Evolutionary conservation across 768 basidiomycete genomes (phyloP).

Genomic region (Suillus occidentalis): DNA sequence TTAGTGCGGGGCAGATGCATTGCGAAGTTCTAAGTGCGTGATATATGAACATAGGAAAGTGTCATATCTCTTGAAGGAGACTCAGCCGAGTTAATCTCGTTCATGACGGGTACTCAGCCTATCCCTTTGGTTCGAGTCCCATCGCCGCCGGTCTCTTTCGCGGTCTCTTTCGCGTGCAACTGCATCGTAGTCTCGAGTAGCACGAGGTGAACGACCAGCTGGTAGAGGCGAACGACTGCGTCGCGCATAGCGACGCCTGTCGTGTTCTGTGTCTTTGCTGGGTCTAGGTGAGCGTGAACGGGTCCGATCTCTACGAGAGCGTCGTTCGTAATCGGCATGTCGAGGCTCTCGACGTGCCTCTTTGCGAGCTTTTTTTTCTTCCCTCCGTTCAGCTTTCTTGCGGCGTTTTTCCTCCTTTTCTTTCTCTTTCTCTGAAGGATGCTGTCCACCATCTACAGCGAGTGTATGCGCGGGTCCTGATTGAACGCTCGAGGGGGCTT

Average conservation of each 20-base stretch:
- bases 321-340: conserved; percentile 29
- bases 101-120: conserved; percentile 22
- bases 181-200: conserved; percentile 28
- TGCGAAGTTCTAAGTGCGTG: conserved; percentile 6
- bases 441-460: conserved; percentile 32
- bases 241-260: conserved; percentile 19
- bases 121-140: conserved; percentile 51
- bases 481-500: conserved; percentile 19
- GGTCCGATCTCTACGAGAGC: conserved; percentile 28
- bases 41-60: conserved; percentile 10
- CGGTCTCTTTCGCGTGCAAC: conserved; percentile 31
- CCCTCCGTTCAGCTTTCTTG: conserved; percentile 56
- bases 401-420: conserved; percentile 54
- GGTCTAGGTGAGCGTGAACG: conserved; percentile 38
- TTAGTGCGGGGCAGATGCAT: conserved; percentile 6
- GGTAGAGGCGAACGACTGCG: conserved; percentile 33
- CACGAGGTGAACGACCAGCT: conserved; percentile 16
- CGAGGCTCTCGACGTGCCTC: conserved; percentile 44
- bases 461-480: conserved; percentile 18
- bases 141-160: conserved; percentile 49
- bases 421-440: conserved; percentile 44
- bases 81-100: conserved; percentile 16
- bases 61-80: conserved; percentile 8
- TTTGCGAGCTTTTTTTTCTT: conserved; percentile 57
- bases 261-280: conserved; percentile 16